These are phyloP conservation scores for Neoboletus brunneissimus DNA, from an alignment of 768 basidiomycete genomes.

Conservation along the genomic window DNA sequence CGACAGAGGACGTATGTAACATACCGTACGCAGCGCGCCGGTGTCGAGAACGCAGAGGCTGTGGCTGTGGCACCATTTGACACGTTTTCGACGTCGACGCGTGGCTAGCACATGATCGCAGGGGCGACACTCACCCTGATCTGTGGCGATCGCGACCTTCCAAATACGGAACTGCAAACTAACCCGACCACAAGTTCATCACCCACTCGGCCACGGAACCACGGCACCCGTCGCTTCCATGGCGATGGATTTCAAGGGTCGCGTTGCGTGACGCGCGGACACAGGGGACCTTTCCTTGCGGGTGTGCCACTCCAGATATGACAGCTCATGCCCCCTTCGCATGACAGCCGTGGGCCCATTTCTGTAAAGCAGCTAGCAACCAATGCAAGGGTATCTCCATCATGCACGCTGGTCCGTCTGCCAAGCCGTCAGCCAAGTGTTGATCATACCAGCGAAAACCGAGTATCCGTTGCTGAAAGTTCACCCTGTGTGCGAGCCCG, in stretches of 20 bases:
- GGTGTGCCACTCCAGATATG: slow-evolving; percentile 3
- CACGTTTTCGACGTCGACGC: slow-evolving; percentile 31
- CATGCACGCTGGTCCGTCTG: slow-evolving; percentile 1
- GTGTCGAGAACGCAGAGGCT: slow-evolving; percentile 15
- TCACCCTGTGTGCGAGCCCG: background rate
- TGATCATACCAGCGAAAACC: background rate
- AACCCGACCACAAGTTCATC: slow-evolving; percentile 1
- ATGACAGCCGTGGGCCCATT: slow-evolving; percentile 7
- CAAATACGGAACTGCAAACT: background rate
- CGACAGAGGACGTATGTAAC: slow-evolving; percentile 6
- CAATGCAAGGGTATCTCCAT: background rate
- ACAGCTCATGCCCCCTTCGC: slow-evolving; percentile 4
- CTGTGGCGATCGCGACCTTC: slow-evolving; percentile 20
- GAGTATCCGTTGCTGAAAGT: background rate
- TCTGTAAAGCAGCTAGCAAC: slow-evolving; percentile 4
- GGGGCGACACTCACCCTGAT: slow-evolving; percentile 13
- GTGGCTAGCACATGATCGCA: background rate
- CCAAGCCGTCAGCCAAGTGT: background rate
- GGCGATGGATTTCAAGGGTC: slow-evolving; percentile 22
- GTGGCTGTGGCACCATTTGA: slow-evolving; percentile 9
- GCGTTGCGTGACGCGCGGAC: slow-evolving; percentile 7
- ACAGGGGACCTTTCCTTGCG: background rate
- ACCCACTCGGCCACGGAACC: slow-evolving; percentile 12
- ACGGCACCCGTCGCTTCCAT: slow-evolving; percentile 20
- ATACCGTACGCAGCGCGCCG: slow-evolving; percentile 1